Conservation (phyloP, 768 basidiomycete genomes). For the Pisolithus orientalis region DNA sequence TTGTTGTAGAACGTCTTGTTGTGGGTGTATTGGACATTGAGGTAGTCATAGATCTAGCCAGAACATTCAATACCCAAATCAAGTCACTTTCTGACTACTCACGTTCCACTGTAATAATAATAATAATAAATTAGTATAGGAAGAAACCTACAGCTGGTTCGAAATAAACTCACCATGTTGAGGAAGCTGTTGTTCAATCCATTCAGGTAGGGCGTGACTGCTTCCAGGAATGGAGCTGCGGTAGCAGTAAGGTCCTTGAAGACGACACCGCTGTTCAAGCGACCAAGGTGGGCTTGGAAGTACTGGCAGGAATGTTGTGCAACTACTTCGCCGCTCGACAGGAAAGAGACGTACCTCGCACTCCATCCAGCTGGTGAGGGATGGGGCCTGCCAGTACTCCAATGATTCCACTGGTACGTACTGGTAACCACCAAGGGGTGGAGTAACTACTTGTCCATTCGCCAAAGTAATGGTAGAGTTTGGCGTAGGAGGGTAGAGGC, state of each 20-base stretch:
- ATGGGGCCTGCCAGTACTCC: slow-evolving; percentile 51
- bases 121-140: slow-evolving; percentile 1
- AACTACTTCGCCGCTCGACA: not conserved
- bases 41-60: slow-evolving; percentile 64
- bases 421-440: slow-evolving; percentile 81
- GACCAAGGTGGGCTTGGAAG: slow-evolving; percentile 19
- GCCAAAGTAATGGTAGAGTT: slow-evolving; percentile 65
- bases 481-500: slow-evolving; percentile 71
- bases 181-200: slow-evolving; percentile 56
- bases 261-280: slow-evolving; percentile 21
- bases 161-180: slow-evolving; percentile 49
- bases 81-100: slow-evolving; percentile 21
- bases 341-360: slow-evolving; percentile 35
- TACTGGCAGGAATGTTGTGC: slow-evolving; percentile 12
- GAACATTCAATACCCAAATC: not conserved
- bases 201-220: slow-evolving; percentile 60
- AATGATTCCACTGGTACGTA: slow-evolving; percentile 62
- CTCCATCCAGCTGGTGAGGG: slow-evolving; percentile 73
- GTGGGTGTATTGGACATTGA: slow-evolving; percentile 70
- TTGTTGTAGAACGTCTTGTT: slow-evolving; percentile 72
- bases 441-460: slow-evolving; percentile 60
- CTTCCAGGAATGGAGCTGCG: slow-evolving; percentile 60
- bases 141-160: not conserved
- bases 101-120: slow-evolving; percentile 60
- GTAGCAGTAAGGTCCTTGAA: slow-evolving; percentile 52